Percentiles rank a stretch among this genome's conserved stretches.
Evolutionary conservation across 106 monocot species (phyloP).

Genomic region (Platanthera guangdongensis): DNA sequence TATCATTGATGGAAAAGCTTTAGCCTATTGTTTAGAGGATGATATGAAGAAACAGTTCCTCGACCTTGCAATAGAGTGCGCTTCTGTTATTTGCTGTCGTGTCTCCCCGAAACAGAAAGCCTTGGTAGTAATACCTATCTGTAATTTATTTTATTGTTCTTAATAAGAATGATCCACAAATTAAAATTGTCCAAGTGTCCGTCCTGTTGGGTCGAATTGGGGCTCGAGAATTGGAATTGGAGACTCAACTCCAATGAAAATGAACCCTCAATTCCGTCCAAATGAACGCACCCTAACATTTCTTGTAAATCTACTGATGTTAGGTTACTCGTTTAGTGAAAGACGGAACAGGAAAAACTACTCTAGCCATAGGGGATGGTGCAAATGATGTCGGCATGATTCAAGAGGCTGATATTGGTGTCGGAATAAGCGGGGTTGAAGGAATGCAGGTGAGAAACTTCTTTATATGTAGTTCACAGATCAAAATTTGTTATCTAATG

Average conservation of each 20-base stretch:
- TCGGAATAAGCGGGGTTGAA: slow-evolving; percentile 81
- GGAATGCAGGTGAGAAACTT: slow-evolving; percentile 70
- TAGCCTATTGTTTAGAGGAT: slow-evolving; percentile 66
- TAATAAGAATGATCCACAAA: not conserved
- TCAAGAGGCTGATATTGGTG: slow-evolving; percentile 88
- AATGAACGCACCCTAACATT: not conserved
- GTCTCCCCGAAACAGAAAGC: slow-evolving; percentile 89
- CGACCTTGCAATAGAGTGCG: slow-evolving; percentile 51
- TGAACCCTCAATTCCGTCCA: too few relatives aligned
- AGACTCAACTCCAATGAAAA: too few relatives aligned
- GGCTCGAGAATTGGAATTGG: too few relatives aligned
- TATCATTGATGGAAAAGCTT: slow-evolving; percentile 79
- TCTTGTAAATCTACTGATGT: slow-evolving; percentile 1
- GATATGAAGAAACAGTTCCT: slow-evolving; percentile 64
- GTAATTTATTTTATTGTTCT: not conserved
- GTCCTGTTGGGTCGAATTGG: too few relatives aligned
- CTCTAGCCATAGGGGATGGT: slow-evolving; percentile 81
- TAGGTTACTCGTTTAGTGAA: slow-evolving; percentile 81
- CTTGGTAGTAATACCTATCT: slow-evolving; percentile 21
- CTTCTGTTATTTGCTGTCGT: slow-evolving; percentile 85
- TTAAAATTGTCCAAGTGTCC: not conserved
- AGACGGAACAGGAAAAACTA: slow-evolving; percentile 56
- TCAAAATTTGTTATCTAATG: not conserved
- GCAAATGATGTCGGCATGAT: slow-evolving; percentile 95
- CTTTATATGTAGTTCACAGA: not conserved